phyloP scores from a whole-genome alignment of 441 rosid genomes.

The Adansonia grandidieri region DNA sequence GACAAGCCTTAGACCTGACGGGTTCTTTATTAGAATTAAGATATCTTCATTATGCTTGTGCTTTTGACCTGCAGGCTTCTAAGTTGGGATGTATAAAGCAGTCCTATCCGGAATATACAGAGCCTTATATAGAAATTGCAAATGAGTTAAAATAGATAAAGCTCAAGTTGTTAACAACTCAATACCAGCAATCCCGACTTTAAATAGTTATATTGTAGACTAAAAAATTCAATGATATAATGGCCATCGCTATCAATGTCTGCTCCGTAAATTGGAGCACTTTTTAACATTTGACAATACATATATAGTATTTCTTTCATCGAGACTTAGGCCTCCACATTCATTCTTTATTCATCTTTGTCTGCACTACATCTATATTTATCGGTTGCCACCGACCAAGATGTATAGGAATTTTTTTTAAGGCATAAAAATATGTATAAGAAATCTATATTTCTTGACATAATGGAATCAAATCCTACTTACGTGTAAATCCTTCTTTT shows the following conservation, averaged over 20 bases:
- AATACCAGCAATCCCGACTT: not conserved
- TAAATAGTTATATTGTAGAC: not conserved
- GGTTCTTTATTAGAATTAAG: not conserved
- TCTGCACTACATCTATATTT: constrained; percentile 7
- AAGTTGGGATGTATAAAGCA: too few species aligned
- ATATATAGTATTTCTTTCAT: not conserved
- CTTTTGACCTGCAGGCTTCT: too few species aligned
- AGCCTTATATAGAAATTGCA: not conserved
- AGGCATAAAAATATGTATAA: not conserved
- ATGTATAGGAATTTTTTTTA: not conserved
- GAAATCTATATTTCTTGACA: not conserved
- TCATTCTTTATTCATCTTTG: not conserved
- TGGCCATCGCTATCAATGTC: constrained; percentile 15
- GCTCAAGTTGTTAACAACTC: constrained; percentile 5
- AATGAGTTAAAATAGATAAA: not conserved
- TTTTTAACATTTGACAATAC: not conserved
- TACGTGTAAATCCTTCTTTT: not conserved
- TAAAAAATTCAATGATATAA: not conserved
- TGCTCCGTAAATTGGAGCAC: not conserved
- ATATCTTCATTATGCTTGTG: too few species aligned
- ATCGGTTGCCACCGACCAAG: constrained; percentile 16
- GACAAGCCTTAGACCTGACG: too few species aligned
- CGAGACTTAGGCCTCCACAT: constrained; percentile 15
- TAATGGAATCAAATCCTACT: constrained; percentile 28
- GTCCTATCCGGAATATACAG: too few species aligned